Conservation (phyloP, 805 yeast species). For the Myxozyma nipponensis region DNA sequence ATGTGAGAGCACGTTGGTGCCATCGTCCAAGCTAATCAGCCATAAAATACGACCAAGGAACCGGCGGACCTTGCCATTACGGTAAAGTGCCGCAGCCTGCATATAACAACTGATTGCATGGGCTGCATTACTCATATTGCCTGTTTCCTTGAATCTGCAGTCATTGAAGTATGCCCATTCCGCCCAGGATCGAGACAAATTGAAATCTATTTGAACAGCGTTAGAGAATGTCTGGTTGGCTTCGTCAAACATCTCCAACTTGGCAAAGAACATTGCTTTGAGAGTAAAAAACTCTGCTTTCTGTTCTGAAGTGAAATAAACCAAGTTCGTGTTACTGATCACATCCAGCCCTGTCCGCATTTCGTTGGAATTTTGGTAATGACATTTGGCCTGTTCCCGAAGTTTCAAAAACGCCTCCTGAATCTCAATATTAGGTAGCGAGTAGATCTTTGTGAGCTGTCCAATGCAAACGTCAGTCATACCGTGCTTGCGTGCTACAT, state of each 20-base stretch:
- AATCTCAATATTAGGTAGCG: constrained; percentile 93
- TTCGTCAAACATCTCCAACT: constrained; percentile 83
- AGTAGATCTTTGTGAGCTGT: constrained; percentile 89
- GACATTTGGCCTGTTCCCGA: constrained; percentile 97
- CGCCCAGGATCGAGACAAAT: constrained; percentile 97
- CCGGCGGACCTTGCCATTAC: constrained; percentile 85
- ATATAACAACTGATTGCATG: constrained; percentile 93
- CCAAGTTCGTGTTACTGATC: constrained; percentile 91
- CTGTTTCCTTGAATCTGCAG: constrained; percentile 76
- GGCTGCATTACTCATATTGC: constrained; percentile 80
- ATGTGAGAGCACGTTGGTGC: constrained; percentile 69
- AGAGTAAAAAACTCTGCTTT: constrained; percentile 96
- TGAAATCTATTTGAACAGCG: constrained; percentile 92
- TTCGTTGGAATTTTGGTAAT: constrained; percentile 86
- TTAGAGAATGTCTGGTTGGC: constrained; percentile 98
- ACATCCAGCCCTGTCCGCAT: constrained; percentile 94
- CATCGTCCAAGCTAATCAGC: constrained; percentile 88
- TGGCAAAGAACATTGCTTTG: constrained; percentile 96
- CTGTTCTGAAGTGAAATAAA: constrained; percentile 94
- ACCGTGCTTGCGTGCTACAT: constrained; percentile 93
- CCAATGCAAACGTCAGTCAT: constrained; percentile 95
- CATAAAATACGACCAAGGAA: constrained; percentile 85
- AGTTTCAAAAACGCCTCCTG: constrained; percentile 95
- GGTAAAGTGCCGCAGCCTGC: constrained; percentile 96
- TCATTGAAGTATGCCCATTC: constrained; percentile 99